Conservation (phyloP, 148 eudicot genomes). For the Nepenthes gracilis region DNA sequence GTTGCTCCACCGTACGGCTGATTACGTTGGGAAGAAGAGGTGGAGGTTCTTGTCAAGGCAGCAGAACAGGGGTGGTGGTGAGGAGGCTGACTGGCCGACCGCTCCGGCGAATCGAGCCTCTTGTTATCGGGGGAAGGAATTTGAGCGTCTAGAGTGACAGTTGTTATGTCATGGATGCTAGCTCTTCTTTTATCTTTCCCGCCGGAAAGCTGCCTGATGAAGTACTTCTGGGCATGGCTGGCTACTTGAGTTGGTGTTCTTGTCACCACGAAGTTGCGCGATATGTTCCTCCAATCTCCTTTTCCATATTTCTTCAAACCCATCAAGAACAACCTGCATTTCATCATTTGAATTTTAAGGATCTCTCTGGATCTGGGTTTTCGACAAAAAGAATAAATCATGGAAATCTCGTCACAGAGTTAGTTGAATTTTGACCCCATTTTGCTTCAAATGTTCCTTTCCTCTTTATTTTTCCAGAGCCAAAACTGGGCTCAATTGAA, state of each 20-base stretch:
- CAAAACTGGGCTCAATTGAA: neutral
- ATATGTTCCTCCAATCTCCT: constrained; percentile 95
- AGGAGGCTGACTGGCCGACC: constrained; percentile 3
- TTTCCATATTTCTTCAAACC: constrained; percentile 88
- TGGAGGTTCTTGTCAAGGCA: constrained; percentile 19
- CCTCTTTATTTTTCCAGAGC: no score
- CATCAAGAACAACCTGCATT: constrained; percentile 61
- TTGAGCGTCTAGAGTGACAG: constrained; percentile 56
- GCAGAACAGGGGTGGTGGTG: neutral
- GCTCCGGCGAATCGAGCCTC: constrained; percentile 38
- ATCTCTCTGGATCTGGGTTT: no score
- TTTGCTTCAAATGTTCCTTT: no score
- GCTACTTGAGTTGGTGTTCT: constrained; percentile 97
- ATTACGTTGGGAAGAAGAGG: constrained; percentile 23
- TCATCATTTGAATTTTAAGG: neutral
- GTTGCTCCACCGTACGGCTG: neutral
- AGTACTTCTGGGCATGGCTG: constrained; percentile 95
- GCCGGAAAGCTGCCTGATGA: constrained; percentile 33
- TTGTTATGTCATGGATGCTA: constrained; percentile 71
- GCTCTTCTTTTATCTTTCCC: constrained; percentile 80
- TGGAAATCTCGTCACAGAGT: neutral
- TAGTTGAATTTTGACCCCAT: no score
- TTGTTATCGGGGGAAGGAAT: constrained; percentile 39
- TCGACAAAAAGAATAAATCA: neutral
- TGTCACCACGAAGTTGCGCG: constrained; percentile 62